A percentile compares a stretch with the other conserved stretches of the same genome.
Evolutionary conservation across 768 basidiomycete genomes (phyloP).

Genomic region (Boletus reticulatus): DNA sequence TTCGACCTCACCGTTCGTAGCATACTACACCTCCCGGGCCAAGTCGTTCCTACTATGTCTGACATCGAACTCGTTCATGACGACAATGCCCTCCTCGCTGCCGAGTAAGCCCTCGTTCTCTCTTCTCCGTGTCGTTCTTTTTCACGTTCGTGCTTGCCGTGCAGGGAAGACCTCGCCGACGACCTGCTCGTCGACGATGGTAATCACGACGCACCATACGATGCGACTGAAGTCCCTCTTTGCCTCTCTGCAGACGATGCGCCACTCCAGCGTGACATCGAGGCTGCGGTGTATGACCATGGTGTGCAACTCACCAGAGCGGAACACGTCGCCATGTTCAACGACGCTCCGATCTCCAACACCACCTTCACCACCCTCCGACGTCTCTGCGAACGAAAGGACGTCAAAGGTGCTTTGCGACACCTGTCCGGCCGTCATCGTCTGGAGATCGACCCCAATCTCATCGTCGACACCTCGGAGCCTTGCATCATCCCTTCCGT

Average conservation of each 20-base stretch:
- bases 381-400: not conserved
- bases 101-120: too few relatives aligned
- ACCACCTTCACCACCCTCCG: not conserved
- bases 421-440: not conserved
- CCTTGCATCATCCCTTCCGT: not conserved
- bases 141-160: too few relatives aligned
- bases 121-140: too few relatives aligned
- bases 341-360: not conserved
- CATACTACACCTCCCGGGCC: too few relatives aligned
- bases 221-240: not conserved
- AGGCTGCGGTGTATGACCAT: slow-evolving; percentile 3
- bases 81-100: too few relatives aligned
- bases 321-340: not conserved
- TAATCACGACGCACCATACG: not conserved
- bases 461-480: not conserved
- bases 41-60: too few relatives aligned
- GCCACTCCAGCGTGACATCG: not conserved
- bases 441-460: not conserved
- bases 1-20: too few relatives aligned
- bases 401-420: not conserved
- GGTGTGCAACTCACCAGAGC: fast-evolving
- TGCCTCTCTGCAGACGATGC: not conserved
- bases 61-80: too few relatives aligned
- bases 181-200: not conserved
- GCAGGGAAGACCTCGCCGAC: too few relatives aligned